phyloP scores from a whole-genome alignment of 768 basidiomycete species.

The Boletus subcaerulescens region DNA sequence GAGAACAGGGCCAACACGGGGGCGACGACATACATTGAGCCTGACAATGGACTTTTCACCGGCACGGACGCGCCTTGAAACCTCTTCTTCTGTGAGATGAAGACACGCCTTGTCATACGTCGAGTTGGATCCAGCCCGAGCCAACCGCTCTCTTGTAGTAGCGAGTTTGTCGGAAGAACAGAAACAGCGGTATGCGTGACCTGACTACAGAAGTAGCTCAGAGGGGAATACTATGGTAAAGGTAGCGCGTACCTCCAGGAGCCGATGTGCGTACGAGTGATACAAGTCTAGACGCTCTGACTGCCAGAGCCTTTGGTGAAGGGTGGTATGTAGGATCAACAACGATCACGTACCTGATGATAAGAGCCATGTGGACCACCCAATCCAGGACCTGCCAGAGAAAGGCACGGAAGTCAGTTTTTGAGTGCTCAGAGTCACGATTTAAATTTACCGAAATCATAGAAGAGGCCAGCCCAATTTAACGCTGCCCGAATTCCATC shows the following conservation, averaged over 20 bases:
- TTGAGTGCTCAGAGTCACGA: neutral
- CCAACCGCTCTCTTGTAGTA: slow-evolving; percentile 65
- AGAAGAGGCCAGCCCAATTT: slow-evolving; percentile 88
- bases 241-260: slow-evolving; percentile 61
- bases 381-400: slow-evolving; percentile 64
- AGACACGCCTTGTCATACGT: slow-evolving; percentile 90
- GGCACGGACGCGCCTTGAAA: slow-evolving; percentile 63
- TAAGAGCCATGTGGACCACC: slow-evolving; percentile 82
- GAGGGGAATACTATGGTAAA: too few relatives aligned
- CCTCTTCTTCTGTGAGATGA: slow-evolving; percentile 84
- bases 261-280: slow-evolving; percentile 61
- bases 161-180: slow-evolving; percentile 73
- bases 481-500: slow-evolving; percentile 74
- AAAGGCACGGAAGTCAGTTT: slow-evolving; percentile 3
- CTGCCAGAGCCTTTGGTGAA: slow-evolving; percentile 40
- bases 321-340: neutral
- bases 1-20: neutral
- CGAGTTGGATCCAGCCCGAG: slow-evolving; percentile 66
- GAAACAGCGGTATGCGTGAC: slow-evolving; percentile 94
- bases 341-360: slow-evolving; percentile 56
- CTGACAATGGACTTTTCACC: slow-evolving; percentile 83
- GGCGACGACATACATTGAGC: slow-evolving; percentile 64
- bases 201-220: slow-evolving; percentile 48
- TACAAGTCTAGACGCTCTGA: slow-evolving; percentile 90
- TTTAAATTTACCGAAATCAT: slow-evolving; percentile 73